Base-by-base conservation (phyloP, 805 yeast species). In the Metschnikowia corniflorae region DNA sequence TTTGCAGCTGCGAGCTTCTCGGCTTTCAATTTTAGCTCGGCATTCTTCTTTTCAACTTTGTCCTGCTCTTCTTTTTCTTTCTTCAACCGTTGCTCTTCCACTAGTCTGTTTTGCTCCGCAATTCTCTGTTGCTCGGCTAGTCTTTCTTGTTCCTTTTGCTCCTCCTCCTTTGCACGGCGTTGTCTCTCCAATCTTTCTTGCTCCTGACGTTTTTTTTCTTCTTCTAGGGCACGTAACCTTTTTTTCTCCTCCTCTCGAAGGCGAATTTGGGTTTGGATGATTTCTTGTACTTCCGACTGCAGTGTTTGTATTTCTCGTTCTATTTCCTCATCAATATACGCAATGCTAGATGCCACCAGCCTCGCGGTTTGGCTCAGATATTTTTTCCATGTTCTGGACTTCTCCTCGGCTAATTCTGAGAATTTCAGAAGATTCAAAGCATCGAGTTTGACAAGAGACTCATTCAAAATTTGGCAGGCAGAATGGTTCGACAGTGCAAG, bases 41-140 rank as follows among this genome's bases (percentile, higher is more conserved):
- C 43, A 17, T 31, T 35, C 26, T 44, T 41, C 30, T 51, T 49
- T 42, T 55, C 47, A 9, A 44, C 28, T 26, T 30, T 22, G 9
- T 38, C 43, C 29, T 31, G 32, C 26, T 42, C 42, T 36, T 49
- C 49, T 31, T 55, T 57, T 29, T 42, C 38, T 45, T 43, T 34
- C 22, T 40, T 41, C 14, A 29, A 27, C 23, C 29, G 34, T 20
- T 31, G 39, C 38, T 42, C 33, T 30, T 50, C 39, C 6, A 37
- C 37, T 13, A 18, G 26, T 6, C 20, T 31, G 29, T 36, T 30
- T 14, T 30, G 31, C 28, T 42, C 43, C 12, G 40, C 47, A 19
- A 29, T 33, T 34, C 31, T 43, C 34, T 32, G 44, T 47, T 33
- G 32, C 38, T 32, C 39, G 21, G 29, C 42, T 21, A 38, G 35